Evolutionary conservation across 805 yeast genomes (phyloP).

Genomic region (Kuraishia molischiana): DNA sequence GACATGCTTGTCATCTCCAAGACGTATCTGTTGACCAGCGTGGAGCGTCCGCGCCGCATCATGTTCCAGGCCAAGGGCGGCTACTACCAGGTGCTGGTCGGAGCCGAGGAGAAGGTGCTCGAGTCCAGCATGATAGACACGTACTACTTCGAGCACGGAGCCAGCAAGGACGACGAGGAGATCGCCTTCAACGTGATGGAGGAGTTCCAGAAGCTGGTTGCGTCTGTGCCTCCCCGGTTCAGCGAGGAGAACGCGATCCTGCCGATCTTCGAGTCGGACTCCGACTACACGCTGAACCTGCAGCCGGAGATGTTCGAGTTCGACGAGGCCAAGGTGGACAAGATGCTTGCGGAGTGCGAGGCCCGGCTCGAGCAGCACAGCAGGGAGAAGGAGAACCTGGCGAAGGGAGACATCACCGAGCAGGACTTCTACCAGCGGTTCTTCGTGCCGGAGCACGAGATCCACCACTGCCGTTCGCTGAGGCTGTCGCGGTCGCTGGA

Average conservation of each 20-base stretch:
- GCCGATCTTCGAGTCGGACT: neutral
- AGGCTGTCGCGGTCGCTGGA: conserved; percentile 16
- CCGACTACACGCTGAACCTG: neutral
- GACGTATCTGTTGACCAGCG: conserved; percentile 27
- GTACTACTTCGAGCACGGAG: neutral
- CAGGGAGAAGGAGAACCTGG: neutral
- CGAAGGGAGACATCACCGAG: neutral
- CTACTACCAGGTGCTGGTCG: conserved; percentile 20
- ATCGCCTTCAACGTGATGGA: conserved; percentile 18
- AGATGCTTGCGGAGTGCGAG: conserved; percentile 16
- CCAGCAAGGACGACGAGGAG: neutral
- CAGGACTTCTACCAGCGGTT: conserved; percentile 5
- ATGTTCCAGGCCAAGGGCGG: conserved; percentile 28
- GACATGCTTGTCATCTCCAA: conserved; percentile 16
- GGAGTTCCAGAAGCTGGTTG: conserved; percentile 18
- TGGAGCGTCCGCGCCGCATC: conserved; percentile 25
- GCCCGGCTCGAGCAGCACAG: conserved; percentile 4
- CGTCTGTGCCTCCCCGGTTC: conserved; percentile 8
- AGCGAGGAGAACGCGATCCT: neutral
- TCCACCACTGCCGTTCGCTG: conserved; percentile 20
- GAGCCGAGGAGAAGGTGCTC: conserved; percentile 12
- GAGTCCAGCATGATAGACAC: conserved; percentile 20
- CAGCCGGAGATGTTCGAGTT: neutral
- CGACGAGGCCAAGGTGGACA: neutral
- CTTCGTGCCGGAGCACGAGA: conserved; percentile 12